phyloP scores from a whole-genome alignment of 352 stramenopile species.

The Phytopythium vexans region DNA sequence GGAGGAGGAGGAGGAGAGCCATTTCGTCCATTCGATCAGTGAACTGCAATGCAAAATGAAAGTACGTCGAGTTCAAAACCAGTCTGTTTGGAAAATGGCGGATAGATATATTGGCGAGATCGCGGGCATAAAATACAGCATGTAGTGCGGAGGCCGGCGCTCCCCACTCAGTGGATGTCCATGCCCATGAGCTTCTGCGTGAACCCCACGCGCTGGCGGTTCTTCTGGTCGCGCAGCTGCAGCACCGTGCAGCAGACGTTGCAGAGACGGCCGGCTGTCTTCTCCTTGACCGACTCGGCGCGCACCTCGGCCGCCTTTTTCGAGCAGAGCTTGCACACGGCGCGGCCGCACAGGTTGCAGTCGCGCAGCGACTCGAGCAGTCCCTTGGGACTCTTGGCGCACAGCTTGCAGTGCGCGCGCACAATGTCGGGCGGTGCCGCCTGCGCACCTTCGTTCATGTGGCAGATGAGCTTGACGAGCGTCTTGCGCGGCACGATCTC shows the following conservation, averaged over 20 bases:
- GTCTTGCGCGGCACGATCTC: conserved; percentile 74
- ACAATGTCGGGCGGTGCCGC: conserved; percentile 44
- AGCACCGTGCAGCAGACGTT: conserved; percentile 77
- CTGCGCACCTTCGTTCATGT: conserved; percentile 77
- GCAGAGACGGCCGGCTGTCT: conserved; percentile 64
- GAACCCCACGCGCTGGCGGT: conserved; percentile 70
- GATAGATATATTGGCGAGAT: conserved; percentile 1
- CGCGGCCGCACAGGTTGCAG: conserved; percentile 72
- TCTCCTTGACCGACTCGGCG: conserved; percentile 45
- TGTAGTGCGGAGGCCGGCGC: background rate
- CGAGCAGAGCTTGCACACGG: conserved; percentile 83
- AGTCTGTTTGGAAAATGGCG: no score
- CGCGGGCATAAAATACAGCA: conserved; percentile 20
- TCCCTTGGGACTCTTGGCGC: conserved; percentile 64
- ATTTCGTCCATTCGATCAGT: background rate
- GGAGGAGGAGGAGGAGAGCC: background rate
- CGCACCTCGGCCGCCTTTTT: conserved; percentile 74
- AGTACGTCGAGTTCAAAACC: no score
- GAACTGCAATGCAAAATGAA: no score
- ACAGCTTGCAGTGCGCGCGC: conserved; percentile 78
- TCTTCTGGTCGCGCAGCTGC: conserved; percentile 69
- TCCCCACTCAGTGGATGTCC: conserved; percentile 32
- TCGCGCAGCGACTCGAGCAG: conserved; percentile 72
- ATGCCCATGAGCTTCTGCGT: conserved; percentile 77
- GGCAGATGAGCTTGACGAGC: conserved; percentile 73